Evolutionary conservation across 2,329 filamentous ascomycete genomes (phyloP).

Genomic region (Aphanoascus verrucosus): DNA sequence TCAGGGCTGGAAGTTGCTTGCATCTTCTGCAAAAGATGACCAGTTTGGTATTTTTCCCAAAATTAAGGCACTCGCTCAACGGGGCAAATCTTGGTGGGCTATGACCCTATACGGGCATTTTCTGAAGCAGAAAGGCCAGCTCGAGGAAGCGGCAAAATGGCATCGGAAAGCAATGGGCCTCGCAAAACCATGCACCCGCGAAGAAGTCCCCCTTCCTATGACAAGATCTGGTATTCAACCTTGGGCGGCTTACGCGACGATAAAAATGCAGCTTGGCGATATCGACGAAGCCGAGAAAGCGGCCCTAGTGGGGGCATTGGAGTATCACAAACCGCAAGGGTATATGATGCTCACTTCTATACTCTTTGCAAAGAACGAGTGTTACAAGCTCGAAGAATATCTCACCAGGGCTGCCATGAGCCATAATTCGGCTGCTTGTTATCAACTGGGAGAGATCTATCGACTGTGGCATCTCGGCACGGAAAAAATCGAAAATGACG

Average conservation of each 20-base stretch:
- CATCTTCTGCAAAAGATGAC: background rate
- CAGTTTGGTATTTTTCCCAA: constrained; percentile 2
- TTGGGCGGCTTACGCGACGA: constrained; percentile 20
- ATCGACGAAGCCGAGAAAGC: constrained; percentile 18
- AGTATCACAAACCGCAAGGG: constrained; percentile 25
- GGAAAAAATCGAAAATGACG: constrained; percentile 15
- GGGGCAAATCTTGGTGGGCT: constrained; percentile 4
- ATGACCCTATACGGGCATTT: constrained; percentile 13
- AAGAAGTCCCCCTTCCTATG: background rate
- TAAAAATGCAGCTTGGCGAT: constrained; percentile 17
- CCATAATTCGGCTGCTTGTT: constrained; percentile 23
- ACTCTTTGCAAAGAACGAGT: constrained; percentile 17
- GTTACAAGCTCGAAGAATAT: constrained; percentile 26
- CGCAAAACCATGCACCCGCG: background rate
- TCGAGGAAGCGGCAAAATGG: constrained; percentile 8
- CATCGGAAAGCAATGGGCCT: constrained; percentile 12
- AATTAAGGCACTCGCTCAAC: constrained; percentile 7
- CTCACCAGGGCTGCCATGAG: constrained; percentile 27
- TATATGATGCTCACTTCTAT: constrained; percentile 19
- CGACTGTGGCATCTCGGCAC: constrained; percentile 19
- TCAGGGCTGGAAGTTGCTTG: background rate
- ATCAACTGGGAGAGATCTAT: constrained; percentile 31
- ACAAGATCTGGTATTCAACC: background rate
- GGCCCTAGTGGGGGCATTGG: constrained; percentile 21
- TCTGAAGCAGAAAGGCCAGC: constrained; percentile 10